These are phyloP conservation scores for Penicillium cataractarum DNA, from an alignment of 495 filamentous ascomycete species.

Conservation along the genomic window DNA sequence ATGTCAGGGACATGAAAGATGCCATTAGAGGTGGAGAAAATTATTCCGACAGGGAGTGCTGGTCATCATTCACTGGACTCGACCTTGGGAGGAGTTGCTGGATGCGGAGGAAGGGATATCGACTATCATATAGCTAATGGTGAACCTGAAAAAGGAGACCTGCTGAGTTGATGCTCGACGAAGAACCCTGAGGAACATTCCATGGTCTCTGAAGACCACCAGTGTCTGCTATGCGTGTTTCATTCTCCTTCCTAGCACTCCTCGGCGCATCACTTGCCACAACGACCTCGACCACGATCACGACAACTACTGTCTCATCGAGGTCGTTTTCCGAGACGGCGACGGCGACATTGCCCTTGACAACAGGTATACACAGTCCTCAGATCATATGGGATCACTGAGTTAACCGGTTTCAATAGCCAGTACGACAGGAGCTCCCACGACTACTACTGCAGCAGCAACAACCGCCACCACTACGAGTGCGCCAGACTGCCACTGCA, in stretches of 20 bases:
- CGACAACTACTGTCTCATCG: neutral
- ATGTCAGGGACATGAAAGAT: neutral
- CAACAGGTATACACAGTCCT: neutral
- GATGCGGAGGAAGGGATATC: neutral
- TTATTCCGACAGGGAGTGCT: neutral
- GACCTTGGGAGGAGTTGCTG: neutral
- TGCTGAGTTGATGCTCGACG: neutral
- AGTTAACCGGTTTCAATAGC: neutral
- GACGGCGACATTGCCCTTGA: neutral
- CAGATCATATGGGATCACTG: neutral
- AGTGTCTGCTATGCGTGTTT: neutral
- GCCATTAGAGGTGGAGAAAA: neutral
- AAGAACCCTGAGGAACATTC: neutral
- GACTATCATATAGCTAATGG: neutral
- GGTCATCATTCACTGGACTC: neutral
- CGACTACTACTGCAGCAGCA: neutral
- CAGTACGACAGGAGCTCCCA: neutral
- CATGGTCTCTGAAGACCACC: neutral
- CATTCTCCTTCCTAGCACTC: neutral
- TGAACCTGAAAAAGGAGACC: neutral
- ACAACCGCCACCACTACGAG: neutral
- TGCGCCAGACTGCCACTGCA: neutral
- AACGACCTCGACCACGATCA: neutral
- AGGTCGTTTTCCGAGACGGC: neutral
- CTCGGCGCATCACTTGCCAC: neutral